phyloP scores from a whole-genome alignment of 805 yeast species.

The Cyberlindnera lachancei region DNA sequence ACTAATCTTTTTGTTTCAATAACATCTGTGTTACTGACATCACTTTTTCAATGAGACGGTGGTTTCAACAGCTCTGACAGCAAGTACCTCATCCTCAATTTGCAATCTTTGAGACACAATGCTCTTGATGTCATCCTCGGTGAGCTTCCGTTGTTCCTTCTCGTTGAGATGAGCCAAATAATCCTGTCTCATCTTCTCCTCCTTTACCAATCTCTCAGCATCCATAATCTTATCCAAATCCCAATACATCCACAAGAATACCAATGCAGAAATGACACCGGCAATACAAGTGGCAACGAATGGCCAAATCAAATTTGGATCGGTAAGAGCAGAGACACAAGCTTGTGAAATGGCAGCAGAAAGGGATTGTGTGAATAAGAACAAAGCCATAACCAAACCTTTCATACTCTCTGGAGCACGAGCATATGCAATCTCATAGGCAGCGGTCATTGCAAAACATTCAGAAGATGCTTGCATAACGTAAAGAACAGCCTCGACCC shows the following conservation, averaged over 20 bases:
- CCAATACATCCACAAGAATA: slow-evolving; percentile 35
- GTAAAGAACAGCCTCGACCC: slow-evolving; percentile 60
- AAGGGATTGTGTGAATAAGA: slow-evolving; percentile 65
- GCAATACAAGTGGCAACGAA: slow-evolving; percentile 57
- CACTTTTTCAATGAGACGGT: neutral
- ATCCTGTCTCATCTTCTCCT: slow-evolving; percentile 9
- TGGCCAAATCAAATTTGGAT: slow-evolving; percentile 68
- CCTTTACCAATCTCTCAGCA: slow-evolving; percentile 14
- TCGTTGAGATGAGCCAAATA: slow-evolving; percentile 6
- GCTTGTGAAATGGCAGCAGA: slow-evolving; percentile 77
- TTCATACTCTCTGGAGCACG: slow-evolving; percentile 62
- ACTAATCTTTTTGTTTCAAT: too few species aligned
- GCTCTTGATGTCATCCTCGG: neutral
- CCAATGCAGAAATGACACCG: slow-evolving; percentile 48
- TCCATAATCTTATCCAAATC: slow-evolving; percentile 18
- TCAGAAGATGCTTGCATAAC: slow-evolving; percentile 68
- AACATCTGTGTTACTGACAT: too few species aligned
- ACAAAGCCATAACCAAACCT: slow-evolving; percentile 39
- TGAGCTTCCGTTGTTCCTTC: neutral
- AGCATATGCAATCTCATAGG: slow-evolving; percentile 77
- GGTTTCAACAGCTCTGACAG: neutral
- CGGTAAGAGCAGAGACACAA: slow-evolving; percentile 53
- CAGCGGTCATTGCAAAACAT: slow-evolving; percentile 74
- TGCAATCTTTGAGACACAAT: neutral
- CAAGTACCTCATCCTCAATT: neutral